These are phyloP conservation scores for Neobulgaria alba DNA, from an alignment of 2,329 filamentous ascomycete genomes.

Conservation along the genomic window DNA sequence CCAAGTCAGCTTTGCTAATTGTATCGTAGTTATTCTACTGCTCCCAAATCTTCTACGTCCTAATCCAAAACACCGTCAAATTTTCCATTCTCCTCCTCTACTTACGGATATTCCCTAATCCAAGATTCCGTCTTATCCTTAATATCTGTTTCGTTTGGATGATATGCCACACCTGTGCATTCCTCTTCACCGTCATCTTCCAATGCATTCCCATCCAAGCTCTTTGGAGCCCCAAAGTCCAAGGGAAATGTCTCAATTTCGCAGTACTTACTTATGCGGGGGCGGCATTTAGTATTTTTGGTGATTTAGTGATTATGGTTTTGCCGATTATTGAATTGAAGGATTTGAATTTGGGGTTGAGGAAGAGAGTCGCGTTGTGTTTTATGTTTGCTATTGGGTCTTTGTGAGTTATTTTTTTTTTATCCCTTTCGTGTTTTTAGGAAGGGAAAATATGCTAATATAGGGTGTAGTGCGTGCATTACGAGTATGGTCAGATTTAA, in stretches of 20 bases:
- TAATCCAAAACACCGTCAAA: slow-evolving; percentile 2
- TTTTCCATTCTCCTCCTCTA: slow-evolving; percentile 12
- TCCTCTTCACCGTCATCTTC: slow-evolving; percentile 6
- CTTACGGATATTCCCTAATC: slow-evolving; percentile 7
- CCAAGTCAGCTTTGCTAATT: neutral
- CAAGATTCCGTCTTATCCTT: slow-evolving; percentile 1
- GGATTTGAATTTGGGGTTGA: slow-evolving; percentile 50
- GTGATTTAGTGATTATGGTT: slow-evolving; percentile 55
- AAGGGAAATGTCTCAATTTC: slow-evolving; percentile 46
- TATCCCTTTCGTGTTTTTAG: neutral
- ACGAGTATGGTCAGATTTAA: slow-evolving; percentile 51
- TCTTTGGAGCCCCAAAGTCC: slow-evolving; percentile 7
- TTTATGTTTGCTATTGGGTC: slow-evolving; percentile 60
- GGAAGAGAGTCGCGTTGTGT: slow-evolving; percentile 44
- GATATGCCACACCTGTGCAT: slow-evolving; percentile 1
- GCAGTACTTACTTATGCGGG: slow-evolving; percentile 57
- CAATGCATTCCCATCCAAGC: slow-evolving; percentile 9
- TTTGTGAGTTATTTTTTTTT: slow-evolving; percentile 43
- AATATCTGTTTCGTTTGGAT: slow-evolving; percentile 1
- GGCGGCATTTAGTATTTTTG: slow-evolving; percentile 58
- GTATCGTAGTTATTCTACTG: slow-evolving; percentile 3
- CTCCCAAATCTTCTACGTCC: slow-evolving; percentile 4
- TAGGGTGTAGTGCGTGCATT: slow-evolving; percentile 36
- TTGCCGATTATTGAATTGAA: slow-evolving; percentile 56
- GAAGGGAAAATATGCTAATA: neutral